phyloP scores from a whole-genome alignment of 495 filamentous ascomycete genomes.

The Tuber indicum region DNA sequence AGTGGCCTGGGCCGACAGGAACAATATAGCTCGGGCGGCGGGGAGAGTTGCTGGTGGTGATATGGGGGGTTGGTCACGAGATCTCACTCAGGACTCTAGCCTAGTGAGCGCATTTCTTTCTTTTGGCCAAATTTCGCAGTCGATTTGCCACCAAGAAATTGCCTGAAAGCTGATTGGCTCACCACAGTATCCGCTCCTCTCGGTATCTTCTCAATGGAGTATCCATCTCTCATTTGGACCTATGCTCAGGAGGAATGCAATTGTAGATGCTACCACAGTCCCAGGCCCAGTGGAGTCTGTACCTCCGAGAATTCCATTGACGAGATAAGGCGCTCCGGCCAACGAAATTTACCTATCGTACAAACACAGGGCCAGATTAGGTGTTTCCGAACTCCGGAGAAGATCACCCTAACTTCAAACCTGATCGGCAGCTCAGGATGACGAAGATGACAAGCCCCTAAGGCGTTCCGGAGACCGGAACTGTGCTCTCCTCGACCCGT shows the following conservation, averaged over 20 bases:
- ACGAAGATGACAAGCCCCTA: background rate
- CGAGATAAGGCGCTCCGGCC: background rate
- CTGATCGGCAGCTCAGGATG: background rate
- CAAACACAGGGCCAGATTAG: background rate
- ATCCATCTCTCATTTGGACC: background rate
- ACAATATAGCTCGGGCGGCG: background rate
- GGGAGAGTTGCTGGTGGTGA: background rate
- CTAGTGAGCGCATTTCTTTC: background rate
- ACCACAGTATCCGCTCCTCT: background rate
- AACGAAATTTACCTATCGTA: background rate
- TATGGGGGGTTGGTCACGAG: background rate
- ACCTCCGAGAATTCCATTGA: background rate
- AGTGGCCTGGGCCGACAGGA: background rate
- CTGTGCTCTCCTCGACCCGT: background rate
- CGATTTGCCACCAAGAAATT: background rate
- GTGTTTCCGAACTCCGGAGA: constrained; percentile 1
- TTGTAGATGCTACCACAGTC: background rate
- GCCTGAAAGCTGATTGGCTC: background rate
- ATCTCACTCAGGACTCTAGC: background rate
- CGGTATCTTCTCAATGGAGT: background rate
- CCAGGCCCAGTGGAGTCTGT: background rate
- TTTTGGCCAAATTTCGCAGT: background rate
- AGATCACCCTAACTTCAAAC: background rate
- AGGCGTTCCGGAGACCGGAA: background rate
- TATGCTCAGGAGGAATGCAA: background rate